Conservation (phyloP, 345 rosid species). For the Erysimum cheiranthoides region DNA sequence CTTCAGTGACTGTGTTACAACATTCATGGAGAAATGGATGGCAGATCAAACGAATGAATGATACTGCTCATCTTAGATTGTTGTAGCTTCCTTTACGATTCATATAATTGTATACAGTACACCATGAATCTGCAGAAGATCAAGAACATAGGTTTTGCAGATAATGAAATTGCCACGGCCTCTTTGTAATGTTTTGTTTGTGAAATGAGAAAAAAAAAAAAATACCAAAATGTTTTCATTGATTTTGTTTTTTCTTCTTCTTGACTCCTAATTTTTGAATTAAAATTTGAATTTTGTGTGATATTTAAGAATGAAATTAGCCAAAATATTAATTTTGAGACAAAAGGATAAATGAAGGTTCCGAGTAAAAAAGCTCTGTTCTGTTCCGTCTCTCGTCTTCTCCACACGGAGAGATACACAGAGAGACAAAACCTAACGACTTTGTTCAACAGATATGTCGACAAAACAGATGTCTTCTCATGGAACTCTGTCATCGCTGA, state of each 20-base stretch:
- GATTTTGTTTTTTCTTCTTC: slow-evolving; percentile 47
- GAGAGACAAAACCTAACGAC: slow-evolving; percentile 59
- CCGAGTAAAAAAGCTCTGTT: slow-evolving; percentile 27
- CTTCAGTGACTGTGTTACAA: slow-evolving; percentile 83
- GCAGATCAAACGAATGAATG: slow-evolving; percentile 91
- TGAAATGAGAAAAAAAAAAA: background rate
- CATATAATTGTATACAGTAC: slow-evolving; percentile 29
- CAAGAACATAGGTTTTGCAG: slow-evolving; percentile 35
- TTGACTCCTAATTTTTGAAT: too few species aligned
- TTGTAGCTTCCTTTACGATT: slow-evolving; percentile 53
- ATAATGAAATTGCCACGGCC: slow-evolving; percentile 17
- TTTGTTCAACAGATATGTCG: slow-evolving; percentile 73
- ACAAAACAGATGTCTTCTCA: slow-evolving; percentile 69
- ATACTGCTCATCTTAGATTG: slow-evolving; percentile 87
- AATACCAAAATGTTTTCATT: slow-evolving; percentile 26
- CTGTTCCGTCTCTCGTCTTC: slow-evolving; percentile 27
- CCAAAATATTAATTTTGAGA: background rate
- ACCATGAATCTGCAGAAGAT: slow-evolving; percentile 27
- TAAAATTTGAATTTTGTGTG: slow-evolving; percentile 21
- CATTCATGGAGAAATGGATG: slow-evolving; percentile 89
- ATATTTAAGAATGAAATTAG: slow-evolving; percentile 3
- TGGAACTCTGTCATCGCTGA: slow-evolving; percentile 93
- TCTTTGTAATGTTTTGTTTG: slow-evolving; percentile 36
- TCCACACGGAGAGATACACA: slow-evolving; percentile 44
- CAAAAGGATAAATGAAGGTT: slow-evolving; percentile 53